Percentiles rank a stretch among this genome's conserved stretches.
Conservation (phyloP, 768 basidiomycete genomes). For the Tricholoma bakamatsutake region DNA sequence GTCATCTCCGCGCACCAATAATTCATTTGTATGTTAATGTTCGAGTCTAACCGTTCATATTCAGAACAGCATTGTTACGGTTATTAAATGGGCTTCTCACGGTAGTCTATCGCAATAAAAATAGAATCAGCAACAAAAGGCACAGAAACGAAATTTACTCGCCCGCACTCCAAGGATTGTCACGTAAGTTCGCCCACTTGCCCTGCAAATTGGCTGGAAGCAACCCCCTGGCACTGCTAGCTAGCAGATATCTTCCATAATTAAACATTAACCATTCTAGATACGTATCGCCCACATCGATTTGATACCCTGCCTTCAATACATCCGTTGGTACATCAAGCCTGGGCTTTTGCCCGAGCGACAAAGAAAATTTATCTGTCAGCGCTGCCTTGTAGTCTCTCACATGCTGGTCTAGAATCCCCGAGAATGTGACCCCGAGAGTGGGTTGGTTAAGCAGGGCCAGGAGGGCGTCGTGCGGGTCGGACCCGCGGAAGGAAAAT, state of each 20-base stretch:
- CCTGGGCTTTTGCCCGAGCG: conserved; percentile 54
- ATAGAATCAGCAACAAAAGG: neutral
- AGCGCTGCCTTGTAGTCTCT: conserved; percentile 41
- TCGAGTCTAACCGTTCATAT: conserved; percentile 43
- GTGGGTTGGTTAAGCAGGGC: conserved; percentile 26
- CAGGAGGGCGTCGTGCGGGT: conserved; percentile 50
- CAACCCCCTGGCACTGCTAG: conserved; percentile 52
- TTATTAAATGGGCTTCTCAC: conserved; percentile 16
- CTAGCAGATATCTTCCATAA: conserved; percentile 62
- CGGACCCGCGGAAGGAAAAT: conserved; percentile 59
- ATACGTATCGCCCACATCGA: conserved; percentile 54
- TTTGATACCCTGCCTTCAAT: conserved; percentile 45
- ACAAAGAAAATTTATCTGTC: conserved; percentile 44
- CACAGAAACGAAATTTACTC: conserved; percentile 13
- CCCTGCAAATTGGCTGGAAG: conserved; percentile 74
- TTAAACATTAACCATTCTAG: conserved; percentile 74
- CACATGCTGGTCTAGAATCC: conserved; percentile 42
- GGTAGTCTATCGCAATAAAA: conserved; percentile 22
- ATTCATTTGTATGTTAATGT: conserved; percentile 81
- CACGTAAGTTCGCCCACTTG: conserved; percentile 54
- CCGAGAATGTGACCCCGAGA: conserved; percentile 26
- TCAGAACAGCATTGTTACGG: neutral
- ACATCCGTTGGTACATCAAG: conserved; percentile 51
- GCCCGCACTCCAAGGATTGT: conserved; percentile 62
- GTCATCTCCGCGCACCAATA: conserved; percentile 75